These are phyloP conservation scores for Phytophthora constricta DNA, from an alignment of 352 stramenopile genomes.

Conservation along the genomic window DNA sequence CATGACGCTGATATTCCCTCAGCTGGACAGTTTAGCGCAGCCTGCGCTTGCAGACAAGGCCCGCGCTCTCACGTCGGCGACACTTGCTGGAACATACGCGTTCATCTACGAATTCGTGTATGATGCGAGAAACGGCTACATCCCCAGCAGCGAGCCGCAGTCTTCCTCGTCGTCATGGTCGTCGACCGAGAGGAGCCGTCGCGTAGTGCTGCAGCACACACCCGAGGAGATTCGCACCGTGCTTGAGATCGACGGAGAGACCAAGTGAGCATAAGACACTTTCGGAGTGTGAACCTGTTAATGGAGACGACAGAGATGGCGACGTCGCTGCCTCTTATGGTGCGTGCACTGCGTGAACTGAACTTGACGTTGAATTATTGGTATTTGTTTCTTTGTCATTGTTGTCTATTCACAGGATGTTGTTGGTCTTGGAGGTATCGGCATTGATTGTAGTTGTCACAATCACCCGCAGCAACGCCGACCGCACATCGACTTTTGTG, in stretches of 20 bases:
- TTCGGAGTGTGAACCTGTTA: neutral
- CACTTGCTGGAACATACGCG: conserved; percentile 54
- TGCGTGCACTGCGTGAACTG: neutral
- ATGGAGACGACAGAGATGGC: neutral
- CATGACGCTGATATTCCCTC: conserved; percentile 56
- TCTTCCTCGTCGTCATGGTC: conserved; percentile 22
- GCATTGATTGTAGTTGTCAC: conserved; percentile 1
- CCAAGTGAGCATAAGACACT: conserved; percentile 12
- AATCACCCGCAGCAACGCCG: too few relatives aligned
- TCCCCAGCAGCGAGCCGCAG: conserved; percentile 21
- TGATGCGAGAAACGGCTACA: conserved; percentile 52
- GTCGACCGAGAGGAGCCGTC: conserved; percentile 18
- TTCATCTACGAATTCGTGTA: conserved; percentile 69
- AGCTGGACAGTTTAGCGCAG: conserved; percentile 62
- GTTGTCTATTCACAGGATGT: neutral
- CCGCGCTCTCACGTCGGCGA: conserved; percentile 39
- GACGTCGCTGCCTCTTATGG: neutral
- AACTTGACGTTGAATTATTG: neutral
- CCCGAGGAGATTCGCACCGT: conserved; percentile 67
- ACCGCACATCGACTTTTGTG: conserved; percentile 9
- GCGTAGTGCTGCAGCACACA: conserved; percentile 59
- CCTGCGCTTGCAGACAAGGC: conserved; percentile 53
- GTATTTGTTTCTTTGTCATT: neutral
- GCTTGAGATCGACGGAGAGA: conserved; percentile 63
- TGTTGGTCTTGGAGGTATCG: neutral